Base-by-base conservation (phyloP, 2,329 filamentous ascomycete genomes). In the Epichloe elymi region DNA sequence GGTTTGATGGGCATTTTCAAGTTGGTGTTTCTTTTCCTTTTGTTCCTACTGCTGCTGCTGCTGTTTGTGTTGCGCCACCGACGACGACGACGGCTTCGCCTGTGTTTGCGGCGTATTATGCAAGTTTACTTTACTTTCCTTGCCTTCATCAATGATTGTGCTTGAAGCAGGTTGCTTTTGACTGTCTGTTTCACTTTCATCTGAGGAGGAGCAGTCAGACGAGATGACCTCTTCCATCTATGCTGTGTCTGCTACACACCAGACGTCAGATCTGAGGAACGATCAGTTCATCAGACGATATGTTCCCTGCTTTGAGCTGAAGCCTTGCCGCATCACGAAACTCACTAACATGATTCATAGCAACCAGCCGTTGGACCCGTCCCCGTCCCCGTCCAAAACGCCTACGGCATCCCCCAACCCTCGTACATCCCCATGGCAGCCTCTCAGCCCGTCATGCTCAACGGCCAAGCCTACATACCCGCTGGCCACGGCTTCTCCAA, bases 1-100 rank as follows among this genome's bases (percentile, higher is more conserved):
- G 75, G 42, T 70, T 68, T 57, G 77, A 80, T 58, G 62, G 59
- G 20, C 15, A n/a, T 42, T 53, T 59, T 60, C 62, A 62, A 63
- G 64, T 69, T 58, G 60, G 62, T 66, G 52, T 57, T 51, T 60
- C 48, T 47, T 44, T 44, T 49, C 52, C 51, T 36, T 52, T 50
- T 37, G 47, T 47, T 52, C 58, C 62, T 58, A 53, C 64, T 60
- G 51, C 59, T 55, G 47, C 59, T 55, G 47, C 61, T 53, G 44
- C 49, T 47, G 43, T 42, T 19, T 51, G 19, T 42, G 38, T 53
- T 44, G 44, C 59, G 53, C 54, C 61, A 19, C 60, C 61, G 50
- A 26, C 62, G 50, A 26, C 23, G 23, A 58, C 62, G 50, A 58
- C 65, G 30, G 54, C 66, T 43, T 52, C 65, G 36, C 65, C 65